phyloP scores from a whole-genome alignment of 768 basidiomycete species.

The Suillus subalutaceus region DNA sequence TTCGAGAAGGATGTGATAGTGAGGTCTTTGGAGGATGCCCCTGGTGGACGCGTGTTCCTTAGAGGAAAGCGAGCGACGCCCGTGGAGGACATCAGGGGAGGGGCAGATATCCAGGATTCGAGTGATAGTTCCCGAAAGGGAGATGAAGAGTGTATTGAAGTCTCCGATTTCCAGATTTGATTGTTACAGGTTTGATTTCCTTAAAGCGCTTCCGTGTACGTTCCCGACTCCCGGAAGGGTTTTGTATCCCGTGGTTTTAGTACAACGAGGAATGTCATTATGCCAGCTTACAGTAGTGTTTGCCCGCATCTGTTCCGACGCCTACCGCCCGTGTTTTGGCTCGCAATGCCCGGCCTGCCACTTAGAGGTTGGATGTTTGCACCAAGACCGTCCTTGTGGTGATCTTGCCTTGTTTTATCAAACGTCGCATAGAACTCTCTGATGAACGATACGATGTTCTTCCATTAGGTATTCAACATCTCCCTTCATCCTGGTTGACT shows the following conservation, averaged over 20 bases:
- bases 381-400: neutral
- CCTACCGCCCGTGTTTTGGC: neutral
- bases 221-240: neutral
- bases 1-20: constrained; percentile 43
- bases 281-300: neutral
- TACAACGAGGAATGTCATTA: neutral
- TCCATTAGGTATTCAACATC: too few species aligned
- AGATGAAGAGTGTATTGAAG: constrained; percentile 2
- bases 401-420: neutral
- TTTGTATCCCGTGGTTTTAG: neutral
- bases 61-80: constrained; percentile 23
- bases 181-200: neutral
- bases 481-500: too few species aligned
- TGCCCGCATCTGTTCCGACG: neutral
- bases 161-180: neutral
- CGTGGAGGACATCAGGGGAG: constrained; percentile 20
- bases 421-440: too few species aligned
- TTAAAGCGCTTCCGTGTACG: neutral
- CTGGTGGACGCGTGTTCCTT: constrained; percentile 40
- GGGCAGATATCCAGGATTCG: neutral
- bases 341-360: too few species aligned
- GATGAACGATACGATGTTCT: too few species aligned
- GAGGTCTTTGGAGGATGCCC: constrained; percentile 43
- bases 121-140: neutral
- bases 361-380: neutral